These are phyloP conservation scores for Thermomucor indicae-seudaticae DNA, from an alignment of 371 early-diverging fungal species.

Conservation along the genomic window DNA sequence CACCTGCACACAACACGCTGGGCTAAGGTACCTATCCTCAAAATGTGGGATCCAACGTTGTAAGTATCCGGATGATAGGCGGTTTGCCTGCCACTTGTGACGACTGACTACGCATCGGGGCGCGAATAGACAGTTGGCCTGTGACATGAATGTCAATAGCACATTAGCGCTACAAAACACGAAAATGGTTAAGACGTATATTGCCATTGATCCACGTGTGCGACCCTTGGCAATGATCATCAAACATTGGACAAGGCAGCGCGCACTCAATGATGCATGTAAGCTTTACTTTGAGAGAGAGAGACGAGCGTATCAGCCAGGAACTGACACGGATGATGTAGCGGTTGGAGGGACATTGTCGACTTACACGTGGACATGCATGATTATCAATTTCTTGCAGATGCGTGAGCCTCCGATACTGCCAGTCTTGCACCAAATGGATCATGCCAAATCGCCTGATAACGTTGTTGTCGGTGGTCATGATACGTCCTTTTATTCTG, in stretches of 20 bases:
- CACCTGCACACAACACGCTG: constrained; percentile 44
- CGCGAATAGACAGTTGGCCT: constrained; percentile 51
- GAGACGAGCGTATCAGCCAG: too few relatives aligned
- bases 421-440: constrained; percentile 74
- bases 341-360: constrained; percentile 90
- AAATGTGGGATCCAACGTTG: constrained; percentile 54
- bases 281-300: constrained; percentile 2
- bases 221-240: constrained; percentile 69
- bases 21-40: constrained; percentile 64
- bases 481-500: constrained; percentile 52
- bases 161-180: constrained; percentile 78
- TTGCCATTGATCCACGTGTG: constrained; percentile 75
- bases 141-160: constrained; percentile 85
- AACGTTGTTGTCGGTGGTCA: constrained; percentile 2
- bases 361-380: constrained; percentile 92
- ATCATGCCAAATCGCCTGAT: constrained; percentile 1
- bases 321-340: too few relatives aligned
- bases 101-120: too few relatives aligned
- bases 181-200: constrained; percentile 68
- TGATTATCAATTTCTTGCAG: constrained; percentile 86
- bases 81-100: background rate
- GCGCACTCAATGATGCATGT: constrained; percentile 70
- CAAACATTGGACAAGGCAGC: constrained; percentile 77
- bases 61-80: constrained; percentile 28
- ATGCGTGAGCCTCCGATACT: constrained; percentile 85